Evolutionary conservation across 805 yeast species (phyloP), one percentile per base, ranked within the genome.

Genomic region (Yamadazyma insecticola): DNA sequence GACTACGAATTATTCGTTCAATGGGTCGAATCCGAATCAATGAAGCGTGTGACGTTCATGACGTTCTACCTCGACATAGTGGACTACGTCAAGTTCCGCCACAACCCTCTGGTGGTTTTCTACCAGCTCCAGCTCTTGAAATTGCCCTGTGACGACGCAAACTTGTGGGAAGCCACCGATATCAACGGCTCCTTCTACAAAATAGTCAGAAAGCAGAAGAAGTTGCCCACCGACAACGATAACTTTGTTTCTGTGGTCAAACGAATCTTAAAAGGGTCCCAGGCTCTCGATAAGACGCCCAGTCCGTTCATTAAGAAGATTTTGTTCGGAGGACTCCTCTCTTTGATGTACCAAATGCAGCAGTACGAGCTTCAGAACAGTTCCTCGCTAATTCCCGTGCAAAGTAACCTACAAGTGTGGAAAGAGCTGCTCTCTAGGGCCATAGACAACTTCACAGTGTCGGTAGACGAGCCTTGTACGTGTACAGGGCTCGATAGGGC

Each of bases 21-120:
- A 65, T 86, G 95, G 95, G 79, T 86, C 10, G 86, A 83, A 33
- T 74, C 77, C 24, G 96, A 86, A 55, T 73, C 79, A 29, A 65
- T 83, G 67, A 86, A 86, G 50, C 58, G 96, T 35, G 72, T 82
- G 1, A 84, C 94, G 1, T 75, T 79, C 36, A 76, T 83, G 76
- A 87, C 94, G 10, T 87, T 86, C 51, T 81, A 81, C 50, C 65
- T 82, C 46, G 96, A 86, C 55, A 78, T 82, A 2, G 70, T 80
- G 2, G 94, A 87, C 59, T 82, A 87, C 22, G 74, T 81, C 11
- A 71, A 83, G 29, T 85, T 81, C 53, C 82, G 94, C 5, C 95
- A 86, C 55, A 74, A 81, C 36, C 70, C 70, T 0, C 63, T 55
- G 19, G 57, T 65, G 12, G 39, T 53, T 14, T 62, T 63, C 33